Conservation (phyloP, 1,284 basidiomycete genomes). For the Agroathelia rolfsii region DNA sequence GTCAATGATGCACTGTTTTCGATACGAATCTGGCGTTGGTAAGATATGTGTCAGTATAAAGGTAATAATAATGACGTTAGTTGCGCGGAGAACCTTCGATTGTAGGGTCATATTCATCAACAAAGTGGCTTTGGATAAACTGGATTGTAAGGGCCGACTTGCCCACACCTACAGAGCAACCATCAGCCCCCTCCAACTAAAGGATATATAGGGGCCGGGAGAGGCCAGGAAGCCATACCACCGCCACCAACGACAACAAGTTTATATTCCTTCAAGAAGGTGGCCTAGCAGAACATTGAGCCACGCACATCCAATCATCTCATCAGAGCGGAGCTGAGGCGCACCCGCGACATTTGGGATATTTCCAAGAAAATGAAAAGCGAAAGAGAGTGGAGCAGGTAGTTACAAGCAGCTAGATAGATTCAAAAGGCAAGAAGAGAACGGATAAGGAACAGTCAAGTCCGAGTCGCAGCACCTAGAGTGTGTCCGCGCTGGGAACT, state of each 20-base stretch:
- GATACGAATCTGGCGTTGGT: slow-evolving; percentile 68
- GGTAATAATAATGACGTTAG: slow-evolving; percentile 1
- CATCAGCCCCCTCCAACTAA: slow-evolving; percentile 2
- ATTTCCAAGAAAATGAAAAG: too few species aligned
- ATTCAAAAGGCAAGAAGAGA: too few species aligned
- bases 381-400: too few species aligned
- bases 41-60: slow-evolving; percentile 11
- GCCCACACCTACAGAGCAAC: slow-evolving; percentile 57
- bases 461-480: too few species aligned
- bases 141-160: slow-evolving; percentile 97
- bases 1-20: slow-evolving; percentile 95
- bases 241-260: slow-evolving; percentile 97
- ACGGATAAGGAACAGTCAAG: too few species aligned
- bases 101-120: slow-evolving; percentile 97
- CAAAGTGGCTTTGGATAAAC: slow-evolving; percentile 96
- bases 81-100: slow-evolving; percentile 64
- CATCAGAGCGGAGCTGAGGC: too few species aligned
- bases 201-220: not conserved
- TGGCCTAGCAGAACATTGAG: too few species aligned
- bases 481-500: too few species aligned
- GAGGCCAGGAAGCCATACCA: slow-evolving; percentile 45
- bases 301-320: too few species aligned
- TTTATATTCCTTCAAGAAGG: slow-evolving; percentile 93
- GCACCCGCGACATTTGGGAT: too few species aligned
- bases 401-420: too few species aligned